Percentiles rank a stretch among this genome's conserved stretches.
These are phyloP conservation scores for Umbelopsis sp. DNA, from an alignment of 192 early-diverging fungal species.

Conservation along the genomic window DNA sequence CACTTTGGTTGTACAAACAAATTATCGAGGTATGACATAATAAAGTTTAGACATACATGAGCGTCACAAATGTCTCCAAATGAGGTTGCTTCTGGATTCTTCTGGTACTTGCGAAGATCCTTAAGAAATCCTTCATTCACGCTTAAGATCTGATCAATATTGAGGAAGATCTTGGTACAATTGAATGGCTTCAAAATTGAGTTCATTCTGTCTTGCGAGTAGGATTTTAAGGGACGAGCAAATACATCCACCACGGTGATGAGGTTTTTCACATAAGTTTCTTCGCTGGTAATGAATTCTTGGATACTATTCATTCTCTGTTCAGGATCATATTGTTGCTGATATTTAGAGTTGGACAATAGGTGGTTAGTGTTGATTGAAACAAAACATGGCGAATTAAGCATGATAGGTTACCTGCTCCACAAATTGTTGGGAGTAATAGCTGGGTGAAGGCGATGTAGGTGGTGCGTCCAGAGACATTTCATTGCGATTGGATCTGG, in stretches of 20 bases:
- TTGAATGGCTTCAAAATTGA: constrained; percentile 58
- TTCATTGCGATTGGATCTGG: constrained; percentile 14
- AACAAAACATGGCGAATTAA: background rate
- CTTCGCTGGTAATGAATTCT: constrained; percentile 63
- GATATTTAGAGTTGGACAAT: background rate
- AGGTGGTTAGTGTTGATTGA: background rate
- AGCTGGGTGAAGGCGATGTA: background rate
- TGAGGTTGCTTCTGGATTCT: constrained; percentile 36
- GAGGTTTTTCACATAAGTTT: constrained; percentile 63
- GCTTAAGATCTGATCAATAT: constrained; percentile 56
- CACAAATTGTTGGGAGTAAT: background rate
- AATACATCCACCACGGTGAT: constrained; percentile 55
- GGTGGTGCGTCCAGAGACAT: background rate
- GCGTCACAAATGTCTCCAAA: constrained; percentile 44
- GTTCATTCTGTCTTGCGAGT: constrained; percentile 47
- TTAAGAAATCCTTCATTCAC: constrained; percentile 57
- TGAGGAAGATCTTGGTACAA: constrained; percentile 62
- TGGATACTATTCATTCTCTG: constrained; percentile 54
- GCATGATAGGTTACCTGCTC: background rate
- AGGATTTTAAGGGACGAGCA: constrained; percentile 53
- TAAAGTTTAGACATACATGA: constrained; percentile 26
- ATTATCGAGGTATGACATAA: background rate
- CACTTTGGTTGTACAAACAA: background rate
- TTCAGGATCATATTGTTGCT: constrained; percentile 31
- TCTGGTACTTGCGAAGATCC: constrained; percentile 44